phyloP scores from a whole-genome alignment of 345 rosid genomes.

The Mallotus nudiflorus region DNA sequence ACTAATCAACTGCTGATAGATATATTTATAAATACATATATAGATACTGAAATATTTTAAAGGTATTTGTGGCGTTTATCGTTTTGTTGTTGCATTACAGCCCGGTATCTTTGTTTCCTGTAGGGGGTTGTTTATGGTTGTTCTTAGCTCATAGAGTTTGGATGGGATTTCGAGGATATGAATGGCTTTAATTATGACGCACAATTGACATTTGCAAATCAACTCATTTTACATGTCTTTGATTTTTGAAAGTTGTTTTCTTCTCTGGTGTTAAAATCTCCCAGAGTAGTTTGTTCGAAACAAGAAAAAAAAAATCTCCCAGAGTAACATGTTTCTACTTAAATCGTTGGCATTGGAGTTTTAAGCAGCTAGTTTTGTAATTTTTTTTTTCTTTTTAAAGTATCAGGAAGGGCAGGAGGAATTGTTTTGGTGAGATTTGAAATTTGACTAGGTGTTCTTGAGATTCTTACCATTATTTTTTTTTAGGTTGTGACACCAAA shows the following conservation, averaged over 20 bases:
- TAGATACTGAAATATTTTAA: conserved; percentile 28
- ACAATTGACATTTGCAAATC: neutral
- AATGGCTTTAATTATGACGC: conserved; percentile 37
- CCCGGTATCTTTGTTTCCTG: conserved; percentile 37
- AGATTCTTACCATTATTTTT: too few species aligned
- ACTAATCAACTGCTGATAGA: conserved; percentile 28
- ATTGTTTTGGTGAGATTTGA: too few species aligned
- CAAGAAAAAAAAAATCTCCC: too few species aligned
- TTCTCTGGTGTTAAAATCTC: neutral
- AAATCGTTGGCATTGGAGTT: too few species aligned
- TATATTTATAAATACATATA: conserved; percentile 21
- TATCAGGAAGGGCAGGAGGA: too few species aligned
- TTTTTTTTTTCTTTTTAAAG: too few species aligned
- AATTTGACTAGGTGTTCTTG: too few species aligned
- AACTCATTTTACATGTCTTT: neutral
- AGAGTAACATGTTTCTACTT: too few species aligned
- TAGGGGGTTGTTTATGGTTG: conserved; percentile 21
- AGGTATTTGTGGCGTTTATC: conserved; percentile 37
- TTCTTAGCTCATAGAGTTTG: conserved; percentile 33
- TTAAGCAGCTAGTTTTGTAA: too few species aligned
- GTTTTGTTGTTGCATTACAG: conserved; percentile 20
- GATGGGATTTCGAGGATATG: conserved; percentile 40
- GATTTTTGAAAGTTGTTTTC: neutral
- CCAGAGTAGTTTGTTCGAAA: too few species aligned
- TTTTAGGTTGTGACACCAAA: too few species aligned